phyloP scores from a whole-genome alignment of 164 flowering plant genomes.

The Stephania japonica region DNA sequence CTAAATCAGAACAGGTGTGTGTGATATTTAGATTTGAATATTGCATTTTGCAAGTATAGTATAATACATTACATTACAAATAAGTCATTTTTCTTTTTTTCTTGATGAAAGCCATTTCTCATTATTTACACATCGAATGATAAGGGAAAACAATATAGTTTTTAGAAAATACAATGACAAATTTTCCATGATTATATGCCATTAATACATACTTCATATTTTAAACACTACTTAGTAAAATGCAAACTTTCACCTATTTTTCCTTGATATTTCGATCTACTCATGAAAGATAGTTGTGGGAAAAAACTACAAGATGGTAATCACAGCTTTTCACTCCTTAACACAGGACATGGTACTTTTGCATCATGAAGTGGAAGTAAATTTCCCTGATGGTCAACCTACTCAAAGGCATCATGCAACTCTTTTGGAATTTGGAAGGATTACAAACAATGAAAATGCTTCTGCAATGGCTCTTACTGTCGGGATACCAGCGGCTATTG shows the following conservation, averaged over 20 bases:
- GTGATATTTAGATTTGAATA: conserved; percentile 2
- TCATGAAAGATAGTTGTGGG: neutral
- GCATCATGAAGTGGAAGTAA: conserved; percentile 84
- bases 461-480: conserved; percentile 94
- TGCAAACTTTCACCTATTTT: neutral
- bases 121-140: neutral
- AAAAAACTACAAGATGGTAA: neutral
- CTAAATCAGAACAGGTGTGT: conserved; percentile 64
- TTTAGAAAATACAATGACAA: no score
- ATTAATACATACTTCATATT: neutral
- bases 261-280: neutral
- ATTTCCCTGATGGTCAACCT: conserved; percentile 48
- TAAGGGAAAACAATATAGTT: neutral
- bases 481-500: conserved; percentile 89
- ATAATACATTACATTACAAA: neutral
- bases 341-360: conserved; percentile 90
- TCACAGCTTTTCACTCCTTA: conserved; percentile 9
- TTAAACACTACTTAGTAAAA: neutral
- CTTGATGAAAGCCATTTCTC: no score
- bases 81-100: neutral
- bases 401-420: conserved; percentile 61
- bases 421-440: conserved; percentile 73
- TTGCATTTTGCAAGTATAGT: neutral
- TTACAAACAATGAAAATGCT: conserved; percentile 41
- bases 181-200: no score